Percentiles rank a stretch among this genome's conserved stretches.
These are phyloP conservation scores for Bipolaris oryzae DNA, from an alignment of 2,329 filamentous ascomycete genomes.

Conservation along the genomic window DNA sequence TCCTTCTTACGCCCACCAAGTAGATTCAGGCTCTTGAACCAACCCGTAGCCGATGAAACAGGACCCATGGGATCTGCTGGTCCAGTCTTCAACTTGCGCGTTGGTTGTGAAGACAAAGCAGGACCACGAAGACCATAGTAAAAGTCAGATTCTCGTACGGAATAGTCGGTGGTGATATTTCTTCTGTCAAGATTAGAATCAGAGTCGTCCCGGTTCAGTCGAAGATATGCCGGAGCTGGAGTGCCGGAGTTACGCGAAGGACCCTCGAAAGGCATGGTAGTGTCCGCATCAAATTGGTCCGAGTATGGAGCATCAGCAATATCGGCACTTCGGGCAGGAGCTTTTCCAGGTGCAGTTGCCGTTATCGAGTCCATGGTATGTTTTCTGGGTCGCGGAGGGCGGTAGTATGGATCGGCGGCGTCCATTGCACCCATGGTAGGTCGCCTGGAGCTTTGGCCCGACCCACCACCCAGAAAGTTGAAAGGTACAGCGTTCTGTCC, in stretches of 20 bases:
- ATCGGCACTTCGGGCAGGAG: conserved; percentile 55
- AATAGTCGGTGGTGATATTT: conserved; percentile 77
- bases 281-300: conserved; percentile 49
- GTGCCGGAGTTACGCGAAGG: conserved; percentile 42
- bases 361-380: conserved; percentile 61
- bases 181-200: conserved; percentile 61
- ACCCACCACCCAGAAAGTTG: conserved; percentile 65
- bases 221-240: conserved; percentile 58
- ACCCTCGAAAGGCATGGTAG: conserved; percentile 39
- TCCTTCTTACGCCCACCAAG: conserved; percentile 89
- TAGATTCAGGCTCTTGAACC: conserved; percentile 72
- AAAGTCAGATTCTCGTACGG: conserved; percentile 93
- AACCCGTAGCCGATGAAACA: conserved; percentile 85
- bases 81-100: conserved; percentile 86
- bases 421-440: conserved; percentile 48
- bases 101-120: conserved; percentile 79
- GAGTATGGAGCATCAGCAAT: conserved; percentile 54
- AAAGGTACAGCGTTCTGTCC: conserved; percentile 72
- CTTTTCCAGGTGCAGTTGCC: conserved; percentile 52
- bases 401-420: conserved; percentile 79
- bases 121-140: conserved; percentile 94
- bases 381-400: conserved; percentile 75
- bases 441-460: conserved; percentile 49
- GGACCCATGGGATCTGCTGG: conserved; percentile 93
- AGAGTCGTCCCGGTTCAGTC: conserved; percentile 55